Evolutionary conservation across 768 basidiomycete species (phyloP).

Genomic region (Collybiopsis luxurians): DNA sequence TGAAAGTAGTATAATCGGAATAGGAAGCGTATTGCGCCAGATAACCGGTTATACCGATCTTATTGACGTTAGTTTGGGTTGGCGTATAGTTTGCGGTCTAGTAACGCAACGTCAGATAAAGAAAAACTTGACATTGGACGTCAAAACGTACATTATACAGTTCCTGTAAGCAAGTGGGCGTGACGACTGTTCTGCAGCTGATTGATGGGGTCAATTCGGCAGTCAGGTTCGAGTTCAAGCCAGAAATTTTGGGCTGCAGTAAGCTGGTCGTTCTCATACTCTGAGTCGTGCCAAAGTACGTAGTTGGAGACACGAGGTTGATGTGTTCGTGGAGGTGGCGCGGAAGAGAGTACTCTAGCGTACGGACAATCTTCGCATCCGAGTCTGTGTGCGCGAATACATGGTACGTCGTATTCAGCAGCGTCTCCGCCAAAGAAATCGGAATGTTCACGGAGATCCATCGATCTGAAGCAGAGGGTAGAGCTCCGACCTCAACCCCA

Average conservation of each 20-base stretch:
- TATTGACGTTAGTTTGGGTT: constrained; percentile 39
- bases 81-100: constrained; percentile 43
- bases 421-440: constrained; percentile 39
- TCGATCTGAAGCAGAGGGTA: constrained; percentile 40
- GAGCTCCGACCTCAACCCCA: constrained; percentile 34
- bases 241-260: constrained; percentile 41
- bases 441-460: constrained; percentile 45
- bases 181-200: constrained; percentile 45
- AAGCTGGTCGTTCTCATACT: constrained; percentile 55
- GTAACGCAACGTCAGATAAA: no score
- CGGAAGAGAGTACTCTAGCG: constrained; percentile 59
- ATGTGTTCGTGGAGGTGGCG: constrained; percentile 50
- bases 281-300: constrained; percentile 57
- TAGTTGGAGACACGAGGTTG: constrained; percentile 59
- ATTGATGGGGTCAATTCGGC: constrained; percentile 32
- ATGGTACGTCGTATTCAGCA: constrained; percentile 36
- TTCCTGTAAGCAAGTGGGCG: constrained; percentile 55
- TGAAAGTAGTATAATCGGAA: constrained; percentile 60
- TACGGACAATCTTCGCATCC: constrained; percentile 50
- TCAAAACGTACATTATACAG: no score
- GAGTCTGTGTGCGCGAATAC: constrained; percentile 22
- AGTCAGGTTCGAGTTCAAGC: constrained; percentile 5
- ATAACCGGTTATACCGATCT: constrained; percentile 60
- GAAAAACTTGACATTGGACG: no score
- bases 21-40: constrained; percentile 55